These are phyloP conservation scores for Coemansia sp. DNA, from an alignment of 192 early-diverging fungal genomes.

Conservation along the genomic window DNA sequence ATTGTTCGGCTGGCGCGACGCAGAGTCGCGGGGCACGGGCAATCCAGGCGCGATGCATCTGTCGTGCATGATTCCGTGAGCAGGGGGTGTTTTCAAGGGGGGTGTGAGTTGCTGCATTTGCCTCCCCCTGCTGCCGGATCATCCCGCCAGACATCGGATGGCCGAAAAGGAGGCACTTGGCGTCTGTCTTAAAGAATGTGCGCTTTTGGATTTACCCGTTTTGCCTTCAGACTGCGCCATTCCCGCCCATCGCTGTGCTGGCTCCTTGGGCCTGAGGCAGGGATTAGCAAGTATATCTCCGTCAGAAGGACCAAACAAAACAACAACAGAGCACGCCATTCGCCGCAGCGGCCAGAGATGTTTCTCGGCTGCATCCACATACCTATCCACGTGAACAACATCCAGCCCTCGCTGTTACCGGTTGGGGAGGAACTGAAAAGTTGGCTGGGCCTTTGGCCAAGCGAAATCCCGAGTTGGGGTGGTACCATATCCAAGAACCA, in stretches of 20 bases:
- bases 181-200: background rate
- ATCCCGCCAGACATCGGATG: background rate
- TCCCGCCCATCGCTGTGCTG: background rate
- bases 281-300: background rate
- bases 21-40: background rate
- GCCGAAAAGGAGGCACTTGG: background rate
- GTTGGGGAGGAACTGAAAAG: background rate
- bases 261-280: background rate
- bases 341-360: background rate
- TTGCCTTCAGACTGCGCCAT: slow-evolving; percentile 1
- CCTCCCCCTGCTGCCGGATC: background rate
- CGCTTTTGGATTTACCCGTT: slow-evolving; percentile 11
- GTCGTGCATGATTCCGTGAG: slow-evolving; percentile 4
- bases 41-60: slow-evolving; percentile 6
- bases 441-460: background rate
- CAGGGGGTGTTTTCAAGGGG: background rate
- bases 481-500: slow-evolving; percentile 5
- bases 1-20: background rate
- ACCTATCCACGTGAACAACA: background rate
- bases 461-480: background rate
- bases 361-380: background rate
- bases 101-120: background rate
- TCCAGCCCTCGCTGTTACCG: background rate
- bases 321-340: background rate
- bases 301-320: background rate